phyloP scores from a whole-genome alignment of 2,329 filamentous ascomycete genomes.

The Elsinoe australis region DNA sequence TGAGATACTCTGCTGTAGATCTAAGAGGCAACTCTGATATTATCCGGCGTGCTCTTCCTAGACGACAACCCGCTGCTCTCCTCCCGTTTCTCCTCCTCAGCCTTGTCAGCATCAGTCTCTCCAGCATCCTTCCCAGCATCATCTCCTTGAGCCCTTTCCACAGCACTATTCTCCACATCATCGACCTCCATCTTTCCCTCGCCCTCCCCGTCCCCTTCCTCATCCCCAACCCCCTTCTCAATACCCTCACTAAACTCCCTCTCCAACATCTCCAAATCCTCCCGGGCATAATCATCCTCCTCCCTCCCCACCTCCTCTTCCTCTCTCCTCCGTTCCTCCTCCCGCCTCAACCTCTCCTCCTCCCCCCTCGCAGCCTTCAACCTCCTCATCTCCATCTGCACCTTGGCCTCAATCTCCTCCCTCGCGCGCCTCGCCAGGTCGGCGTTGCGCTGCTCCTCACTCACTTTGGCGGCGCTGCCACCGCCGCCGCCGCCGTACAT shows the following conservation, averaged over 20 bases:
- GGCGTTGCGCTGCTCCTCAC: constrained; percentile 4
- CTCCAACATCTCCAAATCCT: constrained; percentile 15
- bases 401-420: constrained; percentile 6
- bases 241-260: constrained; percentile 8
- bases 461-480: constrained; percentile 7
- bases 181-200: background rate
- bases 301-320: background rate
- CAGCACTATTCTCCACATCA: background rate
- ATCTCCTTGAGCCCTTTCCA: background rate
- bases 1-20: background rate
- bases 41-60: background rate
- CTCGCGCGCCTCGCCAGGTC: background rate
- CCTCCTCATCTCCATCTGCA: constrained; percentile 3
- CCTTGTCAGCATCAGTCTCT: background rate
- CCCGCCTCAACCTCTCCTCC: constrained; percentile 5
- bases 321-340: background rate
- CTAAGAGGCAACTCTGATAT: constrained; percentile 6
- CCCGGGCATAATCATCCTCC: constrained; percentile 1
- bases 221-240: background rate
- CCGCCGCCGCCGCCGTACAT: constrained; percentile 6
- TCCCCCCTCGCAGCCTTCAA: background rate
- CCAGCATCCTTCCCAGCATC: background rate
- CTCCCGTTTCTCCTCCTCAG: background rate
- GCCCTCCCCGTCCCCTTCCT: background rate
- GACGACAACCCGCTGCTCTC: background rate